Evolutionary conservation across 169 alveolate species (phyloP).

Genomic region (Babesia ovata): DNA sequence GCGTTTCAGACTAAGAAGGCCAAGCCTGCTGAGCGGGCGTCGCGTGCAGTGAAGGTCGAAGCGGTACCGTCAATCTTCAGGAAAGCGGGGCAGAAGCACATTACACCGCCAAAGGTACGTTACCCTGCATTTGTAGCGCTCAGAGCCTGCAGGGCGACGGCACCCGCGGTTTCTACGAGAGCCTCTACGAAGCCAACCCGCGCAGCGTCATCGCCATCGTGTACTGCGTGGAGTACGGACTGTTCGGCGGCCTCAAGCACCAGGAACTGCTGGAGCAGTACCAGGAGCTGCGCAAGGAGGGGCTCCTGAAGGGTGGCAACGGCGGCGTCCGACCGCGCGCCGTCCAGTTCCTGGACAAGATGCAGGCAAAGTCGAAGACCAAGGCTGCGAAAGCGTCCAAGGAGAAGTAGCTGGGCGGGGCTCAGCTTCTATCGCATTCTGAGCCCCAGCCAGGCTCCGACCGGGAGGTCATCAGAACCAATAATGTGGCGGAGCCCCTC

Average conservation of each 20-base stretch:
- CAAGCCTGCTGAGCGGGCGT: background rate
- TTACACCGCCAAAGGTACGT: constrained; percentile 87
- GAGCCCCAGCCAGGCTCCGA: too few relatives aligned
- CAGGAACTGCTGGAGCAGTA: constrained; percentile 42
- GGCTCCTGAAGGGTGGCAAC: constrained; percentile 52
- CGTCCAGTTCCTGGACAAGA: constrained; percentile 50
- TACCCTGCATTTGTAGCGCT: background rate
- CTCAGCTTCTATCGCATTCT: too few relatives aligned
- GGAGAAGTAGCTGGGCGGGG: too few relatives aligned
- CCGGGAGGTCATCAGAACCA: too few relatives aligned
- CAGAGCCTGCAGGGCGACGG: constrained; percentile 83
- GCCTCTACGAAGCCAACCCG: constrained; percentile 86
- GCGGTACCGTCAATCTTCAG: constrained; percentile 25
- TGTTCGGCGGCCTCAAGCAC: constrained; percentile 75
- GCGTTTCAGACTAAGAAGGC: constrained; percentile 6
- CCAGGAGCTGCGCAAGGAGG: constrained; percentile 50
- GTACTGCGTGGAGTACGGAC: constrained; percentile 79
- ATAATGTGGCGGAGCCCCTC: too few relatives aligned
- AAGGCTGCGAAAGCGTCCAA: too few relatives aligned
- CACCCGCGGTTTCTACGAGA: constrained; percentile 89
- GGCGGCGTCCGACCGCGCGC: constrained; percentile 65
- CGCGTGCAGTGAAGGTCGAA: constrained; percentile 37
- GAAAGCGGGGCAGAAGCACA: constrained; percentile 82
- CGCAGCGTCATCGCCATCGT: constrained; percentile 85
- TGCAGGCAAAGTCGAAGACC: background rate